These are phyloP conservation scores for Angomonas ambiguus DNA, from an alignment of 208 protist species.

Conservation along the genomic window DNA sequence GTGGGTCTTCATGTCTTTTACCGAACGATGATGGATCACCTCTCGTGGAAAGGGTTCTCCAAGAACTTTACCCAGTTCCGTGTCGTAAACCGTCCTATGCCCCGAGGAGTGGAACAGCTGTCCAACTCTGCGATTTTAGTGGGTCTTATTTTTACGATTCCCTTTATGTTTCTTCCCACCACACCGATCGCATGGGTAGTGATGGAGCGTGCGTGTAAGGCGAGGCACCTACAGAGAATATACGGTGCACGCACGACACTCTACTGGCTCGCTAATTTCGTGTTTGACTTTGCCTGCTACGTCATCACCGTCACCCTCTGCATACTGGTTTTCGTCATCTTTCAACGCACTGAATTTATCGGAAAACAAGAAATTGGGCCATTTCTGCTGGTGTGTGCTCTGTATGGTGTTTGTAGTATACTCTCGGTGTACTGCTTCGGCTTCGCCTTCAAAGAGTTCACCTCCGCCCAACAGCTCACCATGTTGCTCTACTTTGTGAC, in stretches of 20 bases:
- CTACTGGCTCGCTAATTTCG: conserved; percentile 77
- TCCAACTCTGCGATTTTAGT: conserved; percentile 34
- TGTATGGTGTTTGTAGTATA: conserved; percentile 62
- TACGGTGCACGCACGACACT: conserved; percentile 34
- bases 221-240: conserved; percentile 47
- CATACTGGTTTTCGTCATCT: conserved; percentile 55
- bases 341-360: conserved; percentile 59
- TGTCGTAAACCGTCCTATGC: conserved; percentile 3
- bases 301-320: conserved; percentile 54
- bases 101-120: not conserved
- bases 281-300: conserved; percentile 67
- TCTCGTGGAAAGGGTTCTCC: not conserved
- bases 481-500: conserved; percentile 74
- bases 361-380: conserved; percentile 25
- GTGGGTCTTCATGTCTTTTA: conserved; percentile 2
- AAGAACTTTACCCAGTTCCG: not conserved
- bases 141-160: conserved; percentile 58
- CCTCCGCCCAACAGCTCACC: conserved; percentile 58
- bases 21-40: not conserved
- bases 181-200: conserved; percentile 69
- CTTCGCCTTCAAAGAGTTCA: conserved; percentile 64
- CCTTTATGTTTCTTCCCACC: conserved; percentile 66
- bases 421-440: conserved; percentile 54
- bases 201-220: conserved; percentile 68
- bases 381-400: conserved; percentile 48